These are phyloP conservation scores for Blepharisma stoltei DNA, from an alignment of 73 alveolate genomes.

Conservation along the genomic window DNA sequence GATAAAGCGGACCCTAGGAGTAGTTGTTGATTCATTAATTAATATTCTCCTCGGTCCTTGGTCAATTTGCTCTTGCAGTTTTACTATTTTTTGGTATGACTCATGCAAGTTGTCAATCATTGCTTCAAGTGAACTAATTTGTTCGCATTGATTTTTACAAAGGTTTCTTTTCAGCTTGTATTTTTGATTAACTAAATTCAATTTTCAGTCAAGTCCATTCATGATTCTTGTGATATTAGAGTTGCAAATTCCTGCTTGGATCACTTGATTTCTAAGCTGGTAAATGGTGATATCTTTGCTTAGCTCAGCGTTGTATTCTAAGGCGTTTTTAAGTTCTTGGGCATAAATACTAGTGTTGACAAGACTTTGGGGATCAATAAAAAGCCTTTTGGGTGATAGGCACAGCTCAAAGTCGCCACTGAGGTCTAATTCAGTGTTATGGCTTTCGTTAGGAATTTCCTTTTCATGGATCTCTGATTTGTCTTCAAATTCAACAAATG, in stretches of 20 bases:
- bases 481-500: too few species aligned
- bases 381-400: too few species aligned
- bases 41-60: too few species aligned
- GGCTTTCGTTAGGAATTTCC: too few species aligned
- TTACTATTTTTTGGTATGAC: neutral
- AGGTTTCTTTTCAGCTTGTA: constrained; percentile 9
- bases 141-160: neutral
- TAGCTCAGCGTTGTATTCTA: constrained; percentile 9
- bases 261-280: constrained; percentile 17
- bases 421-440: too few species aligned
- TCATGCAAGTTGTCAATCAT: constrained; percentile 6
- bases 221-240: constrained; percentile 6
- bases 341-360: neutral
- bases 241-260: neutral
- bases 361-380: too few species aligned
- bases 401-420: too few species aligned
- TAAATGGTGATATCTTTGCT: constrained; percentile 1
- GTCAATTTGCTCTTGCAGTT: too few species aligned
- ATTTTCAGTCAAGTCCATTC: neutral
- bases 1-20: too few species aligned
- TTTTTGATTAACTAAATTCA: neutral
- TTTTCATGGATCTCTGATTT: too few species aligned
- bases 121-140: neutral
- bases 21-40: too few species aligned
- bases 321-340: neutral